Conservation (phyloP, 2,329 filamentous ascomycete genomes). For the Penicillium thymicola region DNA sequence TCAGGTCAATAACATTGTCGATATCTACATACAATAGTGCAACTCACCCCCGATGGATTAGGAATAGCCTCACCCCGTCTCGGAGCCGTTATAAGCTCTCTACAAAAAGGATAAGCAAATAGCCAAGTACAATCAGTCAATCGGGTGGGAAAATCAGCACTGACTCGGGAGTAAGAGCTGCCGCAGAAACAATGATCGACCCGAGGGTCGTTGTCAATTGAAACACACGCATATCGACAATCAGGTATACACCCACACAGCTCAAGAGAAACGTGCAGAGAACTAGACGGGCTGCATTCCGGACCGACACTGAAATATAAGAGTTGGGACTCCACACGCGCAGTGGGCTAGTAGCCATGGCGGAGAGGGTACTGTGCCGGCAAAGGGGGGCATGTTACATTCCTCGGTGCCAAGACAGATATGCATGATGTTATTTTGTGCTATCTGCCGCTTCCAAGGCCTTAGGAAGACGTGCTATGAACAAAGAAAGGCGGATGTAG, state of each 20-base stretch:
- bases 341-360: not conserved
- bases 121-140: not conserved
- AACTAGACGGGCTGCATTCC: not conserved
- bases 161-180: conserved; percentile 31
- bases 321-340: not conserved
- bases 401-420: conserved; percentile 17
- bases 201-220: conserved; percentile 27
- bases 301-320: not conserved
- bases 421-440: conserved; percentile 8
- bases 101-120: conserved; percentile 12
- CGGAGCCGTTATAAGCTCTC: conserved; percentile 38
- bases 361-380: conserved; percentile 2
- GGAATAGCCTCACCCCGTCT: conserved; percentile 37
- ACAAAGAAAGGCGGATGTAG: conserved; percentile 4
- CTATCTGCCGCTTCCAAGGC: not conserved
- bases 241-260: conserved; percentile 3
- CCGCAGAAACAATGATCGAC: conserved; percentile 21
- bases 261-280: conserved; percentile 2
- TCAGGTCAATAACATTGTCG: not conserved
- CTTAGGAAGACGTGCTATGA: not conserved
- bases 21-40: not conserved
- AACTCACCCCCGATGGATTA: conserved; percentile 40
- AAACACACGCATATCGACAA: conserved; percentile 23
- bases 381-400: conserved; percentile 18
- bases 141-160: conserved; percentile 5